Evolutionary conservation across 1,284 basidiomycete genomes (phyloP).

Genomic region (Tremellales sp.): DNA sequence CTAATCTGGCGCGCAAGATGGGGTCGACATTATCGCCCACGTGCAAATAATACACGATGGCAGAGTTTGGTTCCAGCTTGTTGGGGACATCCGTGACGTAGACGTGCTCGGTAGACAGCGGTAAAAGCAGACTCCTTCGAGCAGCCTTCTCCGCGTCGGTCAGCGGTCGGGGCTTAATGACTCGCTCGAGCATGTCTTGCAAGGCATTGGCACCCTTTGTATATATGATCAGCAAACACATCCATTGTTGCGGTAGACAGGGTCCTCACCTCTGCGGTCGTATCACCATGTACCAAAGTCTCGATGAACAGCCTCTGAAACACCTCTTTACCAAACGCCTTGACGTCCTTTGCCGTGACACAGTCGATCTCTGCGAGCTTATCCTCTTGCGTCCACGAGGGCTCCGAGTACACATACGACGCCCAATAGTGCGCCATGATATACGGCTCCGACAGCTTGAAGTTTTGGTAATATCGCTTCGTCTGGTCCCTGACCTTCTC

Average conservation of each 20-base stretch:
- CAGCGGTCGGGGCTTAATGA: constrained; percentile 60
- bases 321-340: constrained; percentile 62
- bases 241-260: not conserved
- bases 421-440: constrained; percentile 74
- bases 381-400: constrained; percentile 75
- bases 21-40: constrained; percentile 57
- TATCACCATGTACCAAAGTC: constrained; percentile 80
- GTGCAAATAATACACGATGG: constrained; percentile 73
- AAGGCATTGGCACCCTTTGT: constrained; percentile 69
- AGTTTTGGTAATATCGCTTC: constrained; percentile 65
- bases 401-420: constrained; percentile 65
- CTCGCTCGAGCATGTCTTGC: constrained; percentile 66
- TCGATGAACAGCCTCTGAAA: constrained; percentile 68
- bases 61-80: constrained; percentile 80
- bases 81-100: constrained; percentile 74
- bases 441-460: constrained; percentile 80
- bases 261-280: constrained; percentile 70
- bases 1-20: constrained; percentile 41
- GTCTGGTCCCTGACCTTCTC: constrained; percentile 70
- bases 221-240: constrained; percentile 2
- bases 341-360: constrained; percentile 72
- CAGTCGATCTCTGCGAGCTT: constrained; percentile 72
- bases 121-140: constrained; percentile 65
- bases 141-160: constrained; percentile 56
- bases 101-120: constrained; percentile 67